phyloP scores from a whole-genome alignment of 169 alveolate genomes.

The Prorocentrum cordatum region DNA sequence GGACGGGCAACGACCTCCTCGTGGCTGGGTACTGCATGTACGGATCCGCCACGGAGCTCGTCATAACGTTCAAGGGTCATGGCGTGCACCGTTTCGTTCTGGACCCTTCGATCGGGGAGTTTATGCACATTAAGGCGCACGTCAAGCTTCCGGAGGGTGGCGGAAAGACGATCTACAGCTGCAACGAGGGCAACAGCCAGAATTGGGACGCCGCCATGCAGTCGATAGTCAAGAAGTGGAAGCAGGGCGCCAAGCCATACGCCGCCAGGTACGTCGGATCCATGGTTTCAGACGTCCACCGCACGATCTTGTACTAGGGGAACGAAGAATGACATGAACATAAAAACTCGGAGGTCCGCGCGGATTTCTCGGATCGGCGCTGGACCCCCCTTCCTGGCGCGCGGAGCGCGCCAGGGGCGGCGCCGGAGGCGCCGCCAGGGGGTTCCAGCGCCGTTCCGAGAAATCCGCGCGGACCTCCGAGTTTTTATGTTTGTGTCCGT shows the following conservation, averaged over 20 bases:
- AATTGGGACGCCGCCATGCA: conserved; percentile 57
- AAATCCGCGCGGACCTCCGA: too few species aligned
- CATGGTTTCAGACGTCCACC: conserved; percentile 62
- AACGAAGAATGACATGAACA: too few species aligned
- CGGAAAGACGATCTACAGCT: conserved; percentile 55
- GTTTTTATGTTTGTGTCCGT: too few species aligned
- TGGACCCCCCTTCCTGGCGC: too few species aligned
- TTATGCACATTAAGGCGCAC: conserved; percentile 49
- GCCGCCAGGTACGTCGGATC: conserved; percentile 69
- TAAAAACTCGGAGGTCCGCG: too few species aligned
- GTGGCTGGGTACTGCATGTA: conserved; percentile 66
- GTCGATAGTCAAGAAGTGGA: conserved; percentile 17
- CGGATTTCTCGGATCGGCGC: too few species aligned
- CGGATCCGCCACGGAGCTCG: conserved; percentile 61
- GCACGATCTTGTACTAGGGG: too few species aligned
- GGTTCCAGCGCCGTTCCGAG: too few species aligned
- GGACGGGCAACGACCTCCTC: conserved; percentile 43
- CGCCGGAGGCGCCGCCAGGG: too few species aligned
- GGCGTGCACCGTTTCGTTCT: conserved; percentile 61
- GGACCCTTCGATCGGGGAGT: conserved; percentile 60
- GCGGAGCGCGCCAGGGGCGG: too few species aligned
- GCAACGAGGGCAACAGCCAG: conserved; percentile 68
- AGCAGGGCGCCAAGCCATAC: conserved; percentile 26
- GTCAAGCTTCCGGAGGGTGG: conserved; percentile 33
- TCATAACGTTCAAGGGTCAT: conserved; percentile 35